Conservation (phyloP, 2,329 filamentous ascomycete species). For the Rhexocercosporidium sp. region DNA sequence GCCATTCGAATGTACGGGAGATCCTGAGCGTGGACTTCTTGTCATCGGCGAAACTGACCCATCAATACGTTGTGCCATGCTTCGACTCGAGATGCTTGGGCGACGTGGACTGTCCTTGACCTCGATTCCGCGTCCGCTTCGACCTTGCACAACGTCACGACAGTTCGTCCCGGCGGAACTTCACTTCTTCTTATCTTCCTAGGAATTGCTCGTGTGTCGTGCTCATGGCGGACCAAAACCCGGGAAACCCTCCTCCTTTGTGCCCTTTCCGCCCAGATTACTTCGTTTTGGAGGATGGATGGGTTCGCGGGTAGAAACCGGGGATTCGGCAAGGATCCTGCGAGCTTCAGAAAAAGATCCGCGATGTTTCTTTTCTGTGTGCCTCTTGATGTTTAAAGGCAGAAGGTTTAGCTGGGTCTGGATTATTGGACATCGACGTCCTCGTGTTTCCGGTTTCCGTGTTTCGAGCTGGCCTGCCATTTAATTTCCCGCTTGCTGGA, state of each 20-base stretch:
- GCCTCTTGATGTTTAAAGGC: neutral
- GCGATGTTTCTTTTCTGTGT: neutral
- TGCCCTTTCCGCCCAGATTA: conserved; percentile 2
- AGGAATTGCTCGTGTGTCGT: conserved; percentile 4
- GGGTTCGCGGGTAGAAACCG: neutral
- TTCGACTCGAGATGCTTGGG: conserved; percentile 13
- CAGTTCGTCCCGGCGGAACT: neutral
- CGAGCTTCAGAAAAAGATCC: neutral
- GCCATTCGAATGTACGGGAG: conserved; percentile 32
- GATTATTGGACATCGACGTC: neutral
- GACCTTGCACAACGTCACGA: conserved; percentile 8
- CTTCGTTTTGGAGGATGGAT: neutral
- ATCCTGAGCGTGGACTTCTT: conserved; percentile 38
- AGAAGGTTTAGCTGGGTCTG: neutral
- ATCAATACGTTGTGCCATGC: conserved; percentile 39
- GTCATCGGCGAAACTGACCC: conserved; percentile 46
- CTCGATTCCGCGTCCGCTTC: neutral
- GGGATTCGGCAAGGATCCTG: neutral
- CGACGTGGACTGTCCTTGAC: conserved; percentile 3
- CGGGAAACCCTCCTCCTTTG: neutral
- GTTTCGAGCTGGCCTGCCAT: conserved; percentile 10
- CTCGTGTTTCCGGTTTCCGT: neutral
- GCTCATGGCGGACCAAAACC: conserved; percentile 14
- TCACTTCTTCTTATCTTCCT: conserved; percentile 2
- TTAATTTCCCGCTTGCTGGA: conserved; percentile 16